Percentiles rank a stretch among this genome's conserved stretches.
These are phyloP conservation scores for Trichoderma lentiforme DNA, from an alignment of 2,329 filamentous ascomycete genomes.

Conservation along the genomic window DNA sequence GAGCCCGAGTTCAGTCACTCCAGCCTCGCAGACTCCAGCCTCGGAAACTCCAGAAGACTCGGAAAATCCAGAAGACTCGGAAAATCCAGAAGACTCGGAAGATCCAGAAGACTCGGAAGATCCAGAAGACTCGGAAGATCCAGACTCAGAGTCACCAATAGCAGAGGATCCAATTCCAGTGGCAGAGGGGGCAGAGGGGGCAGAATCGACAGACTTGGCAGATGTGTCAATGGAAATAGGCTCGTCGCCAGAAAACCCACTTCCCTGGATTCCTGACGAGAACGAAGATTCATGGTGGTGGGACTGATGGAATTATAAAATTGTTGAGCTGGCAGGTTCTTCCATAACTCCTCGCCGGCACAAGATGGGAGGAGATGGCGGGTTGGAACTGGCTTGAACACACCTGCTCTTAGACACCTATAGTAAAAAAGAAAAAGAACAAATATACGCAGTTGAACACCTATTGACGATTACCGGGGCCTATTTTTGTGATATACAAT, in stretches of 20 bases:
- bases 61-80: too few relatives aligned
- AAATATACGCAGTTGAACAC: not conserved
- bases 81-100: not conserved
- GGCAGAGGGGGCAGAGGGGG: not conserved
- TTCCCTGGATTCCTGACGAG: not conserved
- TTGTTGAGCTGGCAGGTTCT: not conserved
- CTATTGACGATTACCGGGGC: not conserved
- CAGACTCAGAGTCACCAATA: not conserved
- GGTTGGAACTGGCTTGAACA: not conserved
- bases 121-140: not conserved
- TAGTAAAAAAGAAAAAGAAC: not conserved
- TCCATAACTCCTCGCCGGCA: not conserved
- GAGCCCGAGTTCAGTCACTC: not conserved
- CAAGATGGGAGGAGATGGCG: not conserved
- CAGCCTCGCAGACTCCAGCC: not conserved
- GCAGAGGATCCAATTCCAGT: not conserved
- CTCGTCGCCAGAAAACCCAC: not conserved
- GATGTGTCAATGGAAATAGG: not conserved
- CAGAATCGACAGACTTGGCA: not conserved
- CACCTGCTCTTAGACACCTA: not conserved
- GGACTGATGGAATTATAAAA: not conserved
- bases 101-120: not conserved
- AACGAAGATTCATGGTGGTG: not conserved
- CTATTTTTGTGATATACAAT: not conserved
- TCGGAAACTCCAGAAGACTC: not conserved